Percentiles rank a stretch among this genome's conserved stretches.
These are phyloP conservation scores for Aegilops longissima DNA, from an alignment of 176 grass and related monocot species.

Conservation along the genomic window DNA sequence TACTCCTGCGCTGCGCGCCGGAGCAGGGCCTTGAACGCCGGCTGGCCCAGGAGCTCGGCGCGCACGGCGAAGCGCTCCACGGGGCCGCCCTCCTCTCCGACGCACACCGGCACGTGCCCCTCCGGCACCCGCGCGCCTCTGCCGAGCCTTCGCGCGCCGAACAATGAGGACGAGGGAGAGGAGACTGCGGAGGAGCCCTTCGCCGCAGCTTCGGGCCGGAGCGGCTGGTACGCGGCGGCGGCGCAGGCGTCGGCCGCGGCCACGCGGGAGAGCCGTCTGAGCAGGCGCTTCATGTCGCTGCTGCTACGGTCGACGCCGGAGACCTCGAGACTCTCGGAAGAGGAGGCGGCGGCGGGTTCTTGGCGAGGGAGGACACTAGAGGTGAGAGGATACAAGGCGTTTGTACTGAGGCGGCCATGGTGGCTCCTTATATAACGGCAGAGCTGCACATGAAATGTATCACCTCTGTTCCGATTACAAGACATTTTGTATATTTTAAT, in stretches of 20 bases:
- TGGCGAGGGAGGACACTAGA: too few species aligned
- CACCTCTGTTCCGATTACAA: too few species aligned
- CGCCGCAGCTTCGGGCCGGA: not conserved
- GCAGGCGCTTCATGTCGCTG: constrained; percentile 51
- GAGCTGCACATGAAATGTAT: not conserved
- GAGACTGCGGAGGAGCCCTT: not conserved
- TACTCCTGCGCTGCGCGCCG: constrained; percentile 85
- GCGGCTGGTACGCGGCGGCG: constrained; percentile 46
- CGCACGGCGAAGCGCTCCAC: constrained; percentile 82
- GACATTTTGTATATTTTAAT: too few species aligned
- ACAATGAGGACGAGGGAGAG: not conserved
- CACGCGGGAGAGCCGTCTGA: constrained; percentile 71
- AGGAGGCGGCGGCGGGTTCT: not conserved
- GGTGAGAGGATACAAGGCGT: not conserved
- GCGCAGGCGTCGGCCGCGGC: constrained; percentile 49
- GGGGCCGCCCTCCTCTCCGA: constrained; percentile 67
- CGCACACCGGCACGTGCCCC: constrained; percentile 81
- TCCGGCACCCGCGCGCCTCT: constrained; percentile 28
- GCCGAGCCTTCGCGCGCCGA: constrained; percentile 16
- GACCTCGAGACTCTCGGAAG: not conserved
- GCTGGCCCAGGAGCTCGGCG: constrained; percentile 57
- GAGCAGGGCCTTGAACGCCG: constrained; percentile 74
- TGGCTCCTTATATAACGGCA: constrained; percentile 8
- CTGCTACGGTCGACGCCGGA: not conserved
- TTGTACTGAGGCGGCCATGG: constrained; percentile 36